Evolutionary conservation across 345 rosid species (phyloP).

Genomic region (Ricinus communis): DNA sequence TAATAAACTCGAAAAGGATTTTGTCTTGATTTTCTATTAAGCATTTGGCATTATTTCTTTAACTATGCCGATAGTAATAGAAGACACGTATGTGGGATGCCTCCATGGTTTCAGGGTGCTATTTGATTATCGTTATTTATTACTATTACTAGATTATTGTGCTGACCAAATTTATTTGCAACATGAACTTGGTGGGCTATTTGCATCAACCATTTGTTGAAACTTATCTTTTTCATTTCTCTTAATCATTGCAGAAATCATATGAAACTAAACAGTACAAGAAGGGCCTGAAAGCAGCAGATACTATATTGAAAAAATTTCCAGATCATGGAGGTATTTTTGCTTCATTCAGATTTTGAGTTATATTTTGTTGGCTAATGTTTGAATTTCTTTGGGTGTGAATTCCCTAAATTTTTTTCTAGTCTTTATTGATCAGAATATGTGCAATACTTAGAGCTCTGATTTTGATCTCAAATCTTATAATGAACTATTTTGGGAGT

Average conservation of each 20-base stretch:
- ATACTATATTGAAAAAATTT: constrained; percentile 90
- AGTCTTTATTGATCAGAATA: too few species aligned
- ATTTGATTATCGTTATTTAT: background rate
- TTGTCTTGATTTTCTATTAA: too few species aligned
- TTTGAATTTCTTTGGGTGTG: background rate
- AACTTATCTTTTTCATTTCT: constrained; percentile 1
- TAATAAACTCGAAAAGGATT: too few species aligned
- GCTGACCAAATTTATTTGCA: background rate
- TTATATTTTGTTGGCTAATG: background rate
- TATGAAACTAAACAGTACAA: constrained; percentile 98
- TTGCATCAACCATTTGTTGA: background rate
- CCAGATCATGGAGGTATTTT: constrained; percentile 97
- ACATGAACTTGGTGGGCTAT: background rate
- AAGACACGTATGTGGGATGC: too few species aligned
- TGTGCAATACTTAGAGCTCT: background rate
- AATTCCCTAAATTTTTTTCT: background rate
- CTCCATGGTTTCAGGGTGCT: background rate
- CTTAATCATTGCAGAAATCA: constrained; percentile 69
- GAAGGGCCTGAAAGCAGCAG: constrained; percentile 99
- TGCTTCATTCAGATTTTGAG: constrained; percentile 9
- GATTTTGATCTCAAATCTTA: background rate
- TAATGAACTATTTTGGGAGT: background rate
- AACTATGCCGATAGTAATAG: too few species aligned
- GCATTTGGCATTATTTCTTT: too few species aligned
- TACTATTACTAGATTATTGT: background rate